A percentile compares a stretch with the other conserved stretches of the same genome.
Evolutionary conservation across 2,329 filamentous ascomycete species (phyloP).

Genomic region (Pseudogymnoascus destructans): DNA sequence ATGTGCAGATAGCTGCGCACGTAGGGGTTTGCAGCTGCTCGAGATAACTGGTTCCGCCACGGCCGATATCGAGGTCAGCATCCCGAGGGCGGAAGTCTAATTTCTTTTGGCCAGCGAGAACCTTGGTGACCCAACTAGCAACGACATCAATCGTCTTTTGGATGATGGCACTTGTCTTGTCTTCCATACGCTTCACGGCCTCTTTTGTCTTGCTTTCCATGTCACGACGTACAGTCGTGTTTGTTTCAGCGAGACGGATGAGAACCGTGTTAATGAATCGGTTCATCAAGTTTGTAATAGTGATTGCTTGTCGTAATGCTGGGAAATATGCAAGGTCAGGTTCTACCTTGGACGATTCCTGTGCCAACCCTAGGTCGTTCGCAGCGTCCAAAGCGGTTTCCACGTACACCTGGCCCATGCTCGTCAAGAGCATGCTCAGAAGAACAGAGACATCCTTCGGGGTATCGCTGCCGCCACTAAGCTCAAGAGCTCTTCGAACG

Average conservation of each 20-base stretch:
- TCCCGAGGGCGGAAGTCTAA: conserved; percentile 58
- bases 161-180: conserved; percentile 55
- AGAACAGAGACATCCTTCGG: conserved; percentile 86
- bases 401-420: conserved; percentile 74
- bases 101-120: conserved; percentile 56
- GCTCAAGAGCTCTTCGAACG: conserved; percentile 77
- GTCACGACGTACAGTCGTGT: conserved; percentile 68
- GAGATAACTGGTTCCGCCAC: conserved; percentile 35
- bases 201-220: conserved; percentile 52
- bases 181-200: conserved; percentile 50
- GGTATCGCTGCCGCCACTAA: conserved; percentile 78
- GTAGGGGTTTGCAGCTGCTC: conserved; percentile 78
- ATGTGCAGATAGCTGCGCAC: conserved; percentile 67
- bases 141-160: conserved; percentile 55
- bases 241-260: conserved; percentile 75
- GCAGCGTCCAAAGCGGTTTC: conserved; percentile 57
- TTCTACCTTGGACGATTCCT: conserved; percentile 70
- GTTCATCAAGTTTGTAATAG: conserved; percentile 84
- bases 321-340: conserved; percentile 79
- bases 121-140: conserved; percentile 47
- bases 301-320: conserved; percentile 67
- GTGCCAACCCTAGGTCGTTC: conserved; percentile 57
- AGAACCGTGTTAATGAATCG: conserved; percentile 84
- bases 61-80: conserved; percentile 37
- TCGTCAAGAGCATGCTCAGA: conserved; percentile 67